These are phyloP conservation scores for Delonix regia DNA, from an alignment of 306 rosid species.

Conservation along the genomic window DNA sequence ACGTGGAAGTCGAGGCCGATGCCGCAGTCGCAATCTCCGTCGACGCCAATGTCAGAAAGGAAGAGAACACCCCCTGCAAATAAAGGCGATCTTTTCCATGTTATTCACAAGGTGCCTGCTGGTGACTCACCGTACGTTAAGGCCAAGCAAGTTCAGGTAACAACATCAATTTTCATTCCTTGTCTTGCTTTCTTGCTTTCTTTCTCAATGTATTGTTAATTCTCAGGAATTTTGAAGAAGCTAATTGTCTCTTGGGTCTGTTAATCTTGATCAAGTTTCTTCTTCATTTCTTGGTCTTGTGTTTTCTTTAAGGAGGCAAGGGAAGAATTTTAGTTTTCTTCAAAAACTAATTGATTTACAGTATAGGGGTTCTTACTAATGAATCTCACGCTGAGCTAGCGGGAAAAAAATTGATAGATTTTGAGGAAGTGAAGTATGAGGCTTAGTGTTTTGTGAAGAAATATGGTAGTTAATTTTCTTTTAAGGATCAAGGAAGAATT, in stretches of 20 bases:
- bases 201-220: background rate
- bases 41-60: conserved; percentile 58
- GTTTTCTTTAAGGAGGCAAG: background rate
- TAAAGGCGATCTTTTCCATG: conserved; percentile 62
- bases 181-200: background rate
- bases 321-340: background rate
- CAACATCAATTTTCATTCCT: background rate
- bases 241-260: background rate
- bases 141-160: conserved; percentile 97
- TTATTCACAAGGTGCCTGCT: conserved; percentile 79
- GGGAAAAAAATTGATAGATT: too few relatives aligned
- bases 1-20: conserved; percentile 46
- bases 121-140: conserved; percentile 94
- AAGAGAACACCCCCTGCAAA: conserved; percentile 52
- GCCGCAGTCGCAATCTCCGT: conserved; percentile 35
- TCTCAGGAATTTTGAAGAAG: background rate
- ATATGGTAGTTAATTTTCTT: background rate
- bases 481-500: background rate
- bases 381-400: too few relatives aligned
- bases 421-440: too few relatives aligned
- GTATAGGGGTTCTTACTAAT: background rate
- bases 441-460: background rate
- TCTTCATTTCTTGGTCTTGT: conserved; percentile 38
- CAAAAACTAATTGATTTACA: background rate
- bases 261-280: conserved; percentile 29